phyloP scores from a whole-genome alignment of 306 rosid genomes.

The Pterocarpus santalinus region DNA sequence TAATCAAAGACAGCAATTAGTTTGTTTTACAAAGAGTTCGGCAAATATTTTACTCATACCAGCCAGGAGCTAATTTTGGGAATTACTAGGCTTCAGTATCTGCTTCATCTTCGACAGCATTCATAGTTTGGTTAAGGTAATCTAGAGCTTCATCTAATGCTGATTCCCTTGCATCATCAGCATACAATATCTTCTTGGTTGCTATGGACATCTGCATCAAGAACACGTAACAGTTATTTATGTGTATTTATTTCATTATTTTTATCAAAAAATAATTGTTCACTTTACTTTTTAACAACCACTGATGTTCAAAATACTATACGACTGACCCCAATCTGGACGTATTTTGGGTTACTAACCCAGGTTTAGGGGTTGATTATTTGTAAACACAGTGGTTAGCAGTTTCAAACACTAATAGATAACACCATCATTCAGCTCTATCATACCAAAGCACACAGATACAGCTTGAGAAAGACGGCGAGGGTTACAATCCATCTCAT shows the following conservation, averaged over 20 bases:
- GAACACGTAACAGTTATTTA: conserved; percentile 41
- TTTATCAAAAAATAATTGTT: neutral
- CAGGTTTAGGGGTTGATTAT: conserved; percentile 1
- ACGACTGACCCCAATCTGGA: neutral
- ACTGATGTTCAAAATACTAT: conserved; percentile 2
- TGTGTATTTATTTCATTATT: neutral
- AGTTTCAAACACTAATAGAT: neutral
- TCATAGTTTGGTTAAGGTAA: conserved; percentile 57
- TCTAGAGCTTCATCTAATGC: conserved; percentile 87
- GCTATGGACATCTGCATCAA: conserved; percentile 77
- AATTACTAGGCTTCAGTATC: conserved; percentile 50
- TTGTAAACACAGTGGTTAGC: conserved; percentile 1
- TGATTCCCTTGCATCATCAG: conserved; percentile 86
- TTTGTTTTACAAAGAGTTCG: conserved; percentile 18
- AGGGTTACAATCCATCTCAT: neutral
- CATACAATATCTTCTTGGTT: conserved; percentile 83
- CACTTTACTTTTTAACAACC: conserved; percentile 28
- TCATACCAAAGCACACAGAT: neutral
- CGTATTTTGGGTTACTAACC: conserved; percentile 9
- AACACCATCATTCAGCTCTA: neutral
- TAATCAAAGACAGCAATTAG: conserved; percentile 20
- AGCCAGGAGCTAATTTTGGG: conserved; percentile 36
- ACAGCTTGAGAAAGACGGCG: too few species aligned
- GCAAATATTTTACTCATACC: conserved; percentile 34
- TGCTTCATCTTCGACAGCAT: conserved; percentile 45